phyloP scores from a whole-genome alignment of 106 monocot genomes.

The Xerophyta viscosa region DNA sequence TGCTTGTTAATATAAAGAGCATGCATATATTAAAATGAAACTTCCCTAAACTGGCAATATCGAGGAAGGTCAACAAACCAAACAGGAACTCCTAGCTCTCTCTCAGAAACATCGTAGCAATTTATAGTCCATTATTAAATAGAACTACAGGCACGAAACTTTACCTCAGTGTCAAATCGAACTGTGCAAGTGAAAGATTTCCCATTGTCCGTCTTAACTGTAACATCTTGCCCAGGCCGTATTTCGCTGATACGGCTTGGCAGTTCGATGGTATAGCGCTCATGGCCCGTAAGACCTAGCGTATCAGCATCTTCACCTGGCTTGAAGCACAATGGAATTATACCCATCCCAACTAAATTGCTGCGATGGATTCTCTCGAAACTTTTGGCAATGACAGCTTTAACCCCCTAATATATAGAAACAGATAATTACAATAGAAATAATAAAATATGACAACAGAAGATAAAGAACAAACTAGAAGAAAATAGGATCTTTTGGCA shows the following conservation, averaged over 20 bases:
- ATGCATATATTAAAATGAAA: too few species aligned
- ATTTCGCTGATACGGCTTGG: constrained; percentile 50
- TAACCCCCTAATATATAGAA: constrained; percentile 70
- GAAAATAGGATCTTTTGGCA: too few species aligned
- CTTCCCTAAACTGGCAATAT: too few species aligned
- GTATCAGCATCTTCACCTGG: constrained; percentile 71
- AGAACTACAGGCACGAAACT: neutral
- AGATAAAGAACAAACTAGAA: too few species aligned
- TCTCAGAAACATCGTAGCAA: too few species aligned
- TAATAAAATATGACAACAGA: too few species aligned
- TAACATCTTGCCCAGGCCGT: constrained; percentile 65
- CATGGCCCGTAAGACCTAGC: constrained; percentile 69
- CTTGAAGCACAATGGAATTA: constrained; percentile 77
- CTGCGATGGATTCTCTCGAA: constrained; percentile 91
- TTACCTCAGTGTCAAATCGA: constrained; percentile 88
- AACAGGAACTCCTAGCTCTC: neutral
- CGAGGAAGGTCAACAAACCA: too few species aligned
- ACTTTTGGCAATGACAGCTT: constrained; percentile 89
- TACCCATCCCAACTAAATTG: constrained; percentile 88
- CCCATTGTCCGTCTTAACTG: constrained; percentile 54
- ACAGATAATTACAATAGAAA: too few species aligned
- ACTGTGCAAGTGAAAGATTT: constrained; percentile 64
- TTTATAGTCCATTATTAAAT: neutral
- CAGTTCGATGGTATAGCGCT: constrained; percentile 60
- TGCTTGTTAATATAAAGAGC: too few species aligned